Conservation (phyloP, 805 yeast genomes). For the Torulaspora maleeae region DNA sequence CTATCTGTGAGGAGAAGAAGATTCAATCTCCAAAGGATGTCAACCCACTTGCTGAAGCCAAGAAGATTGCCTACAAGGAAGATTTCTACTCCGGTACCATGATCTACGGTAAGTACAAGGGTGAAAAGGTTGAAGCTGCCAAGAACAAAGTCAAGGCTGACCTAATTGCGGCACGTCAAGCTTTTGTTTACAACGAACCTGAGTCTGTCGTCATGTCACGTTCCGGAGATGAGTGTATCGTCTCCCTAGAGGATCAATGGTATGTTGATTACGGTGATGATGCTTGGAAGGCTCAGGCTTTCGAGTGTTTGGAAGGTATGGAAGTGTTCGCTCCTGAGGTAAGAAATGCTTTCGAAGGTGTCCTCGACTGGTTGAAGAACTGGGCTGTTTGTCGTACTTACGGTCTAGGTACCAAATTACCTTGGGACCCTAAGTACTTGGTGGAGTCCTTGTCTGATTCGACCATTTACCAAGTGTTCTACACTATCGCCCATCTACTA, state of each 20-base stretch:
- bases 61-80: slow-evolving; percentile 93
- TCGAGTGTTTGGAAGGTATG: slow-evolving; percentile 72
- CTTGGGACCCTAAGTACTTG: slow-evolving; percentile 93
- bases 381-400: slow-evolving; percentile 98
- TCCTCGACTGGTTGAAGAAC: slow-evolving; percentile 90
- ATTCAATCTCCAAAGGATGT: slow-evolving; percentile 93
- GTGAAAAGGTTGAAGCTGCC: slow-evolving; percentile 86
- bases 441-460: slow-evolving; percentile 96
- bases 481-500: slow-evolving; percentile 80
- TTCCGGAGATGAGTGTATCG: slow-evolving; percentile 95
- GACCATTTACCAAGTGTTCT: slow-evolving; percentile 91
- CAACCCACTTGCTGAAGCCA: slow-evolving; percentile 82
- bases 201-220: slow-evolving; percentile 86
- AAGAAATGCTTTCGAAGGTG: slow-evolving; percentile 87
- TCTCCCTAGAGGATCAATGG: slow-evolving; percentile 98
- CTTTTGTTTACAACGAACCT: slow-evolving; percentile 91
- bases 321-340: slow-evolving; percentile 79
- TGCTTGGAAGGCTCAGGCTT: slow-evolving; percentile 75
- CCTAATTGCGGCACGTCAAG: slow-evolving; percentile 68
- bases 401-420: slow-evolving; percentile 90
- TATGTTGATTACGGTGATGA: slow-evolving; percentile 95
- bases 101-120: slow-evolving; percentile 75
- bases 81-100: slow-evolving; percentile 88
- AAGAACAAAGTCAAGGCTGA: slow-evolving; percentile 83
- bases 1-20: slow-evolving; percentile 76